phyloP scores from a whole-genome alignment of 139 green algal species.

The Ettlia oleoabundans region DNA sequence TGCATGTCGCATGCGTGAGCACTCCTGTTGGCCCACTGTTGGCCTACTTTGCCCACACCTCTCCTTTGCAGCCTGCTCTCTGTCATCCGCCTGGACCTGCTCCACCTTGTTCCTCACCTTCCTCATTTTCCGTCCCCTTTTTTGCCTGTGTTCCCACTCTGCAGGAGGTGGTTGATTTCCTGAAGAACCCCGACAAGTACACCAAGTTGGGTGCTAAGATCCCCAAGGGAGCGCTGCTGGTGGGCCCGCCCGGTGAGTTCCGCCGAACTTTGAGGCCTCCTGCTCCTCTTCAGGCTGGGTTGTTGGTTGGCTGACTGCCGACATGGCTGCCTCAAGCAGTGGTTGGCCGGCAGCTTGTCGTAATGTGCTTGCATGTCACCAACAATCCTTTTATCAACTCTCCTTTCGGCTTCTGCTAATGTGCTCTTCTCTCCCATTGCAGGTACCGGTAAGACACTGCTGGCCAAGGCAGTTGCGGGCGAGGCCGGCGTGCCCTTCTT shows the following conservation, averaged over 20 bases:
- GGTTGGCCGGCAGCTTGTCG: too few species aligned
- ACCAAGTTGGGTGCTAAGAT: slow-evolving; percentile 89
- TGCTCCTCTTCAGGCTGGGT: too few species aligned
- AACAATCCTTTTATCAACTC: too few species aligned
- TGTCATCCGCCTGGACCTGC: not conserved
- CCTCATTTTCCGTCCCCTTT: not conserved
- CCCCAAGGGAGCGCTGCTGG: slow-evolving; percentile 91
- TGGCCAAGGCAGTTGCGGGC: slow-evolving; percentile 91
- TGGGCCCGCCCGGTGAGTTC: slow-evolving; percentile 94
- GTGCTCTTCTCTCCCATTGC: slow-evolving; percentile 23
- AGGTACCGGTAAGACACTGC: slow-evolving; percentile 86
- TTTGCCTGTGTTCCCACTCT: not conserved
- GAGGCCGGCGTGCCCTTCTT: slow-evolving; percentile 99
- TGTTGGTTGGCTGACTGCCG: too few species aligned
- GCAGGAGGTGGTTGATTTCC: slow-evolving; percentile 97
- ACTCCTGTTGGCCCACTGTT: too few species aligned
- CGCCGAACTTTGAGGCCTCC: too few species aligned
- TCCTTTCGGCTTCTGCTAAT: too few species aligned
- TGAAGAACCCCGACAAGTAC: slow-evolving; percentile 85
- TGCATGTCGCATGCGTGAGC: too few species aligned
- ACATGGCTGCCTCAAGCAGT: too few species aligned
- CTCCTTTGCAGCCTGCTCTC: not conserved
- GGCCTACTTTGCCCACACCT: too few species aligned
- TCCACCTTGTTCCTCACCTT: not conserved
- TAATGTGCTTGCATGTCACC: too few species aligned